These are phyloP conservation scores for Pythium dissotocum DNA, from an alignment of 352 stramenopile species.

Conservation along the genomic window DNA sequence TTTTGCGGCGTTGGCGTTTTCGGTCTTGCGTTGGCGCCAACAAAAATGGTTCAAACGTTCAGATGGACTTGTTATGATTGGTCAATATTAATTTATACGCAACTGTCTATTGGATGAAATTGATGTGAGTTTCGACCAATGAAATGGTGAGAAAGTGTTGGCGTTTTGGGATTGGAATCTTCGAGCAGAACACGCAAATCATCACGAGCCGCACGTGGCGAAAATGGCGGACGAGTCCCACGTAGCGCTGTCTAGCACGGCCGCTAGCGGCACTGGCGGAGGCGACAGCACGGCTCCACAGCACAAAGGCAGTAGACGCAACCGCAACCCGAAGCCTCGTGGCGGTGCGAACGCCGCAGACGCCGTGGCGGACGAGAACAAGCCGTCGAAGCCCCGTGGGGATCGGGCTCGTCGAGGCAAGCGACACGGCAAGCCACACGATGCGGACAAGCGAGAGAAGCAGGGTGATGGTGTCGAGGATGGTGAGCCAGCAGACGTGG, in stretches of 20 bases:
- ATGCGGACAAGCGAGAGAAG: neutral
- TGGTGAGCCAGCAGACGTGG: neutral
- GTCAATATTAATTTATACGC: neutral
- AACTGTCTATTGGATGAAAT: neutral
- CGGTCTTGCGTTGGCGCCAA: slow-evolving; percentile 8
- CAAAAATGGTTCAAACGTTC: slow-evolving; percentile 15
- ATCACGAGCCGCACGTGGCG: neutral
- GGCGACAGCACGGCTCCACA: neutral
- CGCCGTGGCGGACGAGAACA: slow-evolving; percentile 1
- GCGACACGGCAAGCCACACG: neutral
- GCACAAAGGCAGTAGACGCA: neutral
- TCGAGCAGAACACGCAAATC: neutral
- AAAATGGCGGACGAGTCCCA: slow-evolving; percentile 16
- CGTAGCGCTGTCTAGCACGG: neutral
- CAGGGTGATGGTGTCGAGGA: neutral
- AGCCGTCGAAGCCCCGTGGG: neutral
- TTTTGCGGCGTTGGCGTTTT: neutral
- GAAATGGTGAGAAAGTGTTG: neutral
- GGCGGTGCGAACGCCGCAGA: neutral
- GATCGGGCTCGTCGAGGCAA: neutral
- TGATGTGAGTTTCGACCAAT: neutral
- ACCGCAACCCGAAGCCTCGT: slow-evolving; percentile 6
- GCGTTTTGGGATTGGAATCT: neutral
- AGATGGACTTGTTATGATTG: slow-evolving; percentile 5
- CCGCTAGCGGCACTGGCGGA: neutral